These are phyloP conservation scores for Cyberlindnera maclurae DNA, from an alignment of 805 yeast species.

Conservation along the genomic window DNA sequence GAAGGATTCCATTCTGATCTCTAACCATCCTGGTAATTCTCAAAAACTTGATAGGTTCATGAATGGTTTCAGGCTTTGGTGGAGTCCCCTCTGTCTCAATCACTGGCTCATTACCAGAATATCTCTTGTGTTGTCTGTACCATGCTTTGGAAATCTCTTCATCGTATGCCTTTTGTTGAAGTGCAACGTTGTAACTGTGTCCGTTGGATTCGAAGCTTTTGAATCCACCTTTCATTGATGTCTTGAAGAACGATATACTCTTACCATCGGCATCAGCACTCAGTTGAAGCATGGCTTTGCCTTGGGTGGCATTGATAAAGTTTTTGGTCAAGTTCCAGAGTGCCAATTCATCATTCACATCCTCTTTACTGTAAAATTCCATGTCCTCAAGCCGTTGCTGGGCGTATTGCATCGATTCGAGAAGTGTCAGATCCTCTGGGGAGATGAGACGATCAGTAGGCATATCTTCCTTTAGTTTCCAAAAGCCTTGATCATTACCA, in stretches of 20 bases:
- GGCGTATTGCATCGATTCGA: constrained; percentile 93
- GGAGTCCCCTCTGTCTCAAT: constrained; percentile 25
- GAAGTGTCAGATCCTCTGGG: constrained; percentile 83
- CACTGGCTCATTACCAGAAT: constrained; percentile 30
- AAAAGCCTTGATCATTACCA: constrained; percentile 90
- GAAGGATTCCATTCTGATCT: constrained; percentile 81
- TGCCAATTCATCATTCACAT: constrained; percentile 75
- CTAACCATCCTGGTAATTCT: constrained; percentile 72
- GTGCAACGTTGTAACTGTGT: constrained; percentile 72
- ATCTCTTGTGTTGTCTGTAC: constrained; percentile 70
- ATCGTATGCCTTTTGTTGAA: constrained; percentile 87
- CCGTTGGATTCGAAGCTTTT: constrained; percentile 41
- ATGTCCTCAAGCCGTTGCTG: constrained; percentile 81
- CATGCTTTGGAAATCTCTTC: constrained; percentile 85
- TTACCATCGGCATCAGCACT: constrained; percentile 93
- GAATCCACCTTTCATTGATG: constrained; percentile 95
- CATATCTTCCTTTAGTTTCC: constrained; percentile 79
- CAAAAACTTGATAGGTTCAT: constrained; percentile 30
- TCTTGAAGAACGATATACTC: constrained; percentile 79
- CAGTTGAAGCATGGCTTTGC: constrained; percentile 92
- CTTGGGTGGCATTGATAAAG: constrained; percentile 89
- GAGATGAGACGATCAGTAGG: constrained; percentile 76
- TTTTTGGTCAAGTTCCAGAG: constrained; percentile 94
- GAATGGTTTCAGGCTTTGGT: constrained; percentile 7
- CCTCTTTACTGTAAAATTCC: constrained; percentile 44